A percentile compares a stretch with the other conserved stretches of the same genome.
These are phyloP conservation scores for Xylariaceae sp. DNA, from an alignment of 2,329 filamentous ascomycete genomes.

Conservation along the genomic window DNA sequence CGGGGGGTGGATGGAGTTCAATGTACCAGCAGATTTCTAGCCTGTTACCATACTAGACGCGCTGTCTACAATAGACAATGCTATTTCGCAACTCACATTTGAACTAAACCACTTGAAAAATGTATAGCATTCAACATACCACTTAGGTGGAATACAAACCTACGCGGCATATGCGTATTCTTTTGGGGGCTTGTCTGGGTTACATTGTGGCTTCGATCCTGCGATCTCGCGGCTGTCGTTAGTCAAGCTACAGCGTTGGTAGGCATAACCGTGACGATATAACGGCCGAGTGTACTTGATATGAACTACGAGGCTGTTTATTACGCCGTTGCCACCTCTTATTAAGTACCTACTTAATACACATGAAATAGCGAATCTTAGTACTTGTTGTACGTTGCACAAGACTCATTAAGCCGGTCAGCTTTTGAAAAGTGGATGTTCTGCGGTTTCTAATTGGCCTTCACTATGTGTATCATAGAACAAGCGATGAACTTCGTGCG, in stretches of 20 bases:
- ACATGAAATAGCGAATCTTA: constrained; percentile 1
- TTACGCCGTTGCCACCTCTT: too few species aligned
- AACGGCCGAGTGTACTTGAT: constrained; percentile 17
- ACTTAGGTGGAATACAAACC: too few species aligned
- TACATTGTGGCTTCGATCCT: constrained; percentile 7
- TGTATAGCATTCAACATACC: too few species aligned
- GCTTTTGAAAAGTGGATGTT: background rate
- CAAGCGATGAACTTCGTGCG: constrained; percentile 1
- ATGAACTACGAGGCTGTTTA: constrained; percentile 8
- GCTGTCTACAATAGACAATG: constrained; percentile 23
- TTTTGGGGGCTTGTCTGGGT: background rate
- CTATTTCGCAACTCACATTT: background rate
- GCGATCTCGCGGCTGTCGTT: background rate
- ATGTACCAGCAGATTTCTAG: constrained; percentile 9
- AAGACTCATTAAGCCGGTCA: background rate
- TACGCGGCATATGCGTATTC: too few species aligned
- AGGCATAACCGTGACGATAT: constrained; percentile 16
- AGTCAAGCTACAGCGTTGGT: background rate
- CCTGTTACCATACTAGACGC: constrained; percentile 13
- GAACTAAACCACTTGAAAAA: too few species aligned
- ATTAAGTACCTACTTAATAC: too few species aligned
- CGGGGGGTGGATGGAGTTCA: constrained; percentile 7
- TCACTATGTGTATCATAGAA: constrained; percentile 7
- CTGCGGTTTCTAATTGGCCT: background rate
- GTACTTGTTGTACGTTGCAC: constrained; percentile 4